A percentile compares a stretch with the other conserved stretches of the same genome.
Evolutionary conservation across 2,329 filamentous ascomycete genomes (phyloP).

Genomic region (Xylaria sp.): DNA sequence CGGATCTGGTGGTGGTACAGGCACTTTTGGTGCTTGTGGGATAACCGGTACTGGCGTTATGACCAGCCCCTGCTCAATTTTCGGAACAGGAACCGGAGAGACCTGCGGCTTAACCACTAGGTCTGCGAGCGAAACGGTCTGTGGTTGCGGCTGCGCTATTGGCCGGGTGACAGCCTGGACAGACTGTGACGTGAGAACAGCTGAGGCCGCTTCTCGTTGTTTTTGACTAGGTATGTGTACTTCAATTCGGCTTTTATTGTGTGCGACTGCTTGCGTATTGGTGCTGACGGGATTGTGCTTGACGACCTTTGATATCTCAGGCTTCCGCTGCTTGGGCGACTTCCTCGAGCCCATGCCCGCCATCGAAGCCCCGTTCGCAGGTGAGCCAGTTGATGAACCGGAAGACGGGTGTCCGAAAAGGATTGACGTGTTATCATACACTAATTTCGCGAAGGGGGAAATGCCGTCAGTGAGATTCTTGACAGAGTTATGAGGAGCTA

Average conservation of each 20-base stretch:
- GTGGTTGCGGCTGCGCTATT: slow-evolving; percentile 42
- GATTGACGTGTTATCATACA: slow-evolving; percentile 57
- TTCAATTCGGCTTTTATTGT: slow-evolving; percentile 47
- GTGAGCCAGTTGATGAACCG: slow-evolving; percentile 47
- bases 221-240: slow-evolving; percentile 46
- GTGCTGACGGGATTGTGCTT: slow-evolving; percentile 56
- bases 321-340: slow-evolving; percentile 49
- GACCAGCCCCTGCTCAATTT: slow-evolving; percentile 37
- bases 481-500: slow-evolving; percentile 46
- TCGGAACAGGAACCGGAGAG: slow-evolving; percentile 35
- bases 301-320: slow-evolving; percentile 49
- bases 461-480: slow-evolving; percentile 56
- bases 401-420: slow-evolving; percentile 56
- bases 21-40: slow-evolving; percentile 22
- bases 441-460: slow-evolving; percentile 63
- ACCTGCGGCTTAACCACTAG: slow-evolving; percentile 46
- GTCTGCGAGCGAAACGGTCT: slow-evolving; percentile 49
- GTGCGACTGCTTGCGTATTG: slow-evolving; percentile 48
- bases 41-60: slow-evolving; percentile 27
- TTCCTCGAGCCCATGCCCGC: slow-evolving; percentile 46
- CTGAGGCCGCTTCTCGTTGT: slow-evolving; percentile 43
- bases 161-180: slow-evolving; percentile 25
- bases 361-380: slow-evolving; percentile 48
- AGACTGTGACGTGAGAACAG: slow-evolving; percentile 38
- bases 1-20: slow-evolving; percentile 13